A percentile compares a stretch with the other conserved stretches of the same genome.
Evolutionary conservation across 2,329 filamentous ascomycete species (phyloP).

Genomic region (Amphichorda felina): DNA sequence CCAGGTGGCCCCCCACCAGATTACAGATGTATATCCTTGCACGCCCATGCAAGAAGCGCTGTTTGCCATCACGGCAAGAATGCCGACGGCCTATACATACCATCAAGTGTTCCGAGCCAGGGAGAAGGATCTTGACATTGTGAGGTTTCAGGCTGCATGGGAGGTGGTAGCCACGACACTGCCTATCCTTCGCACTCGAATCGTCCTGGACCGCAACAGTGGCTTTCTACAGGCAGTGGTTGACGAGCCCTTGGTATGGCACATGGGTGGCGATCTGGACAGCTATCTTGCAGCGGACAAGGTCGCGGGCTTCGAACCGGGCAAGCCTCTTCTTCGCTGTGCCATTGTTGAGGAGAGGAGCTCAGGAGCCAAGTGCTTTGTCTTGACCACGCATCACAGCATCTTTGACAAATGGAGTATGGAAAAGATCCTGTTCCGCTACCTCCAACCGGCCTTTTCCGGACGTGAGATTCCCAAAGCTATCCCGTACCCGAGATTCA

Average conservation of each 20-base stretch:
- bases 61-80: conserved; percentile 15
- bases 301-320: conserved; percentile 1
- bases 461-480: background rate
- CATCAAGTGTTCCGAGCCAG: conserved; percentile 4
- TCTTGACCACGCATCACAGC: conserved; percentile 11
- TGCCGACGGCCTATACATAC: conserved; percentile 12
- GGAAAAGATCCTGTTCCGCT: background rate
- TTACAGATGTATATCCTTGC: conserved; percentile 5
- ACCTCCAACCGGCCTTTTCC: conserved; percentile 3
- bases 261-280: conserved; percentile 1
- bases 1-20: conserved; percentile 1
- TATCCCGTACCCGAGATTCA: conserved; percentile 3
- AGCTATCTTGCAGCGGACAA: conserved; percentile 1
- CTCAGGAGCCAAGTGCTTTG: conserved; percentile 4
- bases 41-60: conserved; percentile 10
- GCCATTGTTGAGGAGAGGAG: conserved; percentile 1
- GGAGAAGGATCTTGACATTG: conserved; percentile 9
- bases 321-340: conserved; percentile 3
- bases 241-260: conserved; percentile 1
- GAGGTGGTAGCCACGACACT: conserved; percentile 3
- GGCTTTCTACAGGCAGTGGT: conserved; percentile 6
- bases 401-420: conserved; percentile 12
- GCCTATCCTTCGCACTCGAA: conserved; percentile 7
- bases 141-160: conserved; percentile 16
- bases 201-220: conserved; percentile 4